Evolutionary conservation across 2,329 filamentous ascomycete species (phyloP).

Genomic region (Colletotrichum eleusines): DNA sequence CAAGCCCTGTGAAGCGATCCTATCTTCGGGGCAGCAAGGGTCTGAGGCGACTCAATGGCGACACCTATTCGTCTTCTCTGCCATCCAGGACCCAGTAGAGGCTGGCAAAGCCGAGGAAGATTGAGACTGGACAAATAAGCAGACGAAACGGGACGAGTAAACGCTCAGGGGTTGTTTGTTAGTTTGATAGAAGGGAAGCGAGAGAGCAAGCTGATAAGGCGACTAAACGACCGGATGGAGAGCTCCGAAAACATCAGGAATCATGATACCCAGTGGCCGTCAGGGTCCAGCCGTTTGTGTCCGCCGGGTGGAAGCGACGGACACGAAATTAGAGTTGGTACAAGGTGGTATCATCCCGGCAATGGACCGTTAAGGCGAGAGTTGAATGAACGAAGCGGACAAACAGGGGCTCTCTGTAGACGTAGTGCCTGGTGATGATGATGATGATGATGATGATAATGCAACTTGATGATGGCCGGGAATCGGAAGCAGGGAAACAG

Average conservation of each 20-base stretch:
- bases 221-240: background rate
- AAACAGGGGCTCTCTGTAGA: background rate
- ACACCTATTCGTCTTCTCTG: conserved; percentile 13
- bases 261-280: background rate
- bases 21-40: conserved; percentile 9
- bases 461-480: too few species aligned
- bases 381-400: background rate
- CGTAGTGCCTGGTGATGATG: background rate
- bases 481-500: background rate
- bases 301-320: too few species aligned
- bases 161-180: background rate
- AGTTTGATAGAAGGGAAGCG: background rate
- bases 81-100: too few species aligned
- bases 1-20: background rate
- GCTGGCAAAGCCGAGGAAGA: background rate
- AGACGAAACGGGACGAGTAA: background rate
- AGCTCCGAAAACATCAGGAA: background rate
- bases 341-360: background rate
- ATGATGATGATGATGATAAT: background rate
- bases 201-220: background rate
- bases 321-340: too few species aligned
- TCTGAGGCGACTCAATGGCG: conserved; percentile 1
- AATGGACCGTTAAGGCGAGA: too few species aligned
- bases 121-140: background rate
- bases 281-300: too few species aligned